A percentile compares a stretch with the other conserved stretches of the same genome.
phyloP scores from a whole-genome alignment of 2,329 filamentous ascomycete genomes.

The Xylaria sp. region DNA sequence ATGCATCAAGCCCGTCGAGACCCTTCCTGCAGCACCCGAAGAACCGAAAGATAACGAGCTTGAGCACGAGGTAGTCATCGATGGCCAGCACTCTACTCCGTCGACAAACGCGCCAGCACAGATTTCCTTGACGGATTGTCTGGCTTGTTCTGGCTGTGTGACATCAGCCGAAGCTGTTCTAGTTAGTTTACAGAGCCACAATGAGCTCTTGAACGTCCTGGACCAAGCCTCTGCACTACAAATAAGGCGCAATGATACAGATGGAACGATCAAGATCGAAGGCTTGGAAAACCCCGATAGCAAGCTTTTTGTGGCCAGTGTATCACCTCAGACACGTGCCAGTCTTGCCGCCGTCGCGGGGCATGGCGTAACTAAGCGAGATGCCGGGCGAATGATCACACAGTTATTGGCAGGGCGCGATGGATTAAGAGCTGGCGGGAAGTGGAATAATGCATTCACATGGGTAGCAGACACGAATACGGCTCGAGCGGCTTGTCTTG shows the following conservation, averaged over 20 bases:
- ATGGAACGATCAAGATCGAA: constrained; percentile 55
- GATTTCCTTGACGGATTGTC: constrained; percentile 96
- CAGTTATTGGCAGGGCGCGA: constrained; percentile 77
- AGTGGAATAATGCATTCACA: constrained; percentile 79
- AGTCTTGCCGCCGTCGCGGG: constrained; percentile 87
- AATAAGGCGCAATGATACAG: constrained; percentile 42
- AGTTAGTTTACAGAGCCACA: constrained; percentile 92
- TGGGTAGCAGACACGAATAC: constrained; percentile 93
- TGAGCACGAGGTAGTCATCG: constrained; percentile 90
- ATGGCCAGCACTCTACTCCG: constrained; percentile 72
- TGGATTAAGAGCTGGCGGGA: constrained; percentile 76
- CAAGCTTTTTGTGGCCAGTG: constrained; percentile 88
- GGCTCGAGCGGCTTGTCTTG: constrained; percentile 83
- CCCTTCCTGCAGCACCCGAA: constrained; percentile 70
- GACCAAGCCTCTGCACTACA: constrained; percentile 70
- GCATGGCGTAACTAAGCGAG: constrained; percentile 73
- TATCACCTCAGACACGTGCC: constrained; percentile 90
- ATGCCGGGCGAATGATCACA: constrained; percentile 85
- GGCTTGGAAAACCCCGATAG: constrained; percentile 69
- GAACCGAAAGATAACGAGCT: constrained; percentile 47
- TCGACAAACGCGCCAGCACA: constrained; percentile 75
- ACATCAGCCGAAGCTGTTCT: constrained; percentile 98
- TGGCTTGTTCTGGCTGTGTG: constrained; percentile 97
- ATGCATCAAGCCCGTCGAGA: constrained; percentile 97
- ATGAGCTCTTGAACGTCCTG: constrained; percentile 85